Conservation (phyloP, 257 asterid species). For the Schizonepeta tenuifolia region DNA sequence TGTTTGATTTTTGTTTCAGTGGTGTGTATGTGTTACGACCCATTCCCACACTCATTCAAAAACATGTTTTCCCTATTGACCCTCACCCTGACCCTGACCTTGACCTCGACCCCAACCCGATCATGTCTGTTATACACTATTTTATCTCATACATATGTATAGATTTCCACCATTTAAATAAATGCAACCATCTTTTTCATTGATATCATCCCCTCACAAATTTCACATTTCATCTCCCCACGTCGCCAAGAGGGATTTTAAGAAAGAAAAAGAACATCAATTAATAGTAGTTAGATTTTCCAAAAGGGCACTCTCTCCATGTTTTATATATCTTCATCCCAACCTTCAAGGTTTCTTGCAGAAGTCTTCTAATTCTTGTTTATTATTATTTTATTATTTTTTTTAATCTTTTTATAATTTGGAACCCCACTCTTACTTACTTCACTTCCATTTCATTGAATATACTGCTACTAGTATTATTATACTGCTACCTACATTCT, state of each 20-base stretch:
- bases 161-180: too few relatives aligned
- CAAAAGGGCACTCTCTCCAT: conserved; percentile 10
- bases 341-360: conserved; percentile 22
- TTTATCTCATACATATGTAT: too few relatives aligned
- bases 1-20: conserved; percentile 40
- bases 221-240: conserved; percentile 49
- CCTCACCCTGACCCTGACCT: conserved; percentile 26
- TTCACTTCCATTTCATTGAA: conserved; percentile 7
- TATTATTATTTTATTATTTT: too few relatives aligned
- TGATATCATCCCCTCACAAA: background rate
- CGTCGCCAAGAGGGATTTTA: conserved; percentile 37
- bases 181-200: conserved; percentile 1
- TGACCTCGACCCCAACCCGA: background rate
- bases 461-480: too few relatives aligned
- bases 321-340: conserved; percentile 11
- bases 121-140: background rate
- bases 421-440: background rate
- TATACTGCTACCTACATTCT: background rate
- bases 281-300: conserved; percentile 4
- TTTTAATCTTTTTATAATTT: background rate
- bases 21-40: conserved; percentile 30
- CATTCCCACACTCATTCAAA: conserved; percentile 34
- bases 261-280: too few relatives aligned
- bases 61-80: conserved; percentile 37
- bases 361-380: background rate